These are phyloP conservation scores for Aureobasidium melanogenum DNA, from an alignment of 2,329 filamentous ascomycete genomes.

Conservation along the genomic window DNA sequence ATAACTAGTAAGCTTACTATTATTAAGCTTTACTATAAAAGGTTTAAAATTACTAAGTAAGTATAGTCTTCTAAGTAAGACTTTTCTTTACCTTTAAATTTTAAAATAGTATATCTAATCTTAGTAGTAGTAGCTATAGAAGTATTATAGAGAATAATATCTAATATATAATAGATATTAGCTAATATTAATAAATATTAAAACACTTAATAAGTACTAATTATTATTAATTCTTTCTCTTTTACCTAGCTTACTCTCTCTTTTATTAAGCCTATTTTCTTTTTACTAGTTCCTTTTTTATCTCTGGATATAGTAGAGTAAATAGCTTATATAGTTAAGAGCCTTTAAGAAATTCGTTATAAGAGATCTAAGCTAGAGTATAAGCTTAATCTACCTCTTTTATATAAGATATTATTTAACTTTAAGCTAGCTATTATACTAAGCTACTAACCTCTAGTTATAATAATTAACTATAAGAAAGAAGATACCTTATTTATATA, in stretches of 20 bases:
- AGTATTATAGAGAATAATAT: neutral
- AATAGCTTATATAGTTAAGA: too few relatives aligned
- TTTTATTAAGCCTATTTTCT: too few relatives aligned
- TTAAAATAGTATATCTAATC: neutral
- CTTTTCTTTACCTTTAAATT: neutral
- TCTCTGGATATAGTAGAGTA: too few relatives aligned
- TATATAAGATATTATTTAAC: neutral
- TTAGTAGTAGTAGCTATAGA: neutral
- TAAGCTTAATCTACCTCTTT: neutral
- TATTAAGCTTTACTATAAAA: neutral
- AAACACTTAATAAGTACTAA: too few relatives aligned
- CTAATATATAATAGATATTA: neutral
- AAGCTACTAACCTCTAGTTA: too few relatives aligned
- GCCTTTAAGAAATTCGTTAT: too few relatives aligned
- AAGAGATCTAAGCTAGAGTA: neutral
- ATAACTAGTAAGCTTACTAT: neutral
- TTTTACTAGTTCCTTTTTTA: too few relatives aligned
- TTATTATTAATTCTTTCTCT: too few relatives aligned
- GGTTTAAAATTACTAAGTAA: neutral
- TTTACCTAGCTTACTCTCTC: too few relatives aligned
- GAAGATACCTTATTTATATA: neutral
- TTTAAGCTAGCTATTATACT: neutral
- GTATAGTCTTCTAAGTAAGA: neutral
- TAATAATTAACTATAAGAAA: too few relatives aligned
- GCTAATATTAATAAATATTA: neutral